These are phyloP conservation scores for Dimargaris verticillata DNA, from an alignment of 192 early-diverging fungal genomes.

Conservation along the genomic window DNA sequence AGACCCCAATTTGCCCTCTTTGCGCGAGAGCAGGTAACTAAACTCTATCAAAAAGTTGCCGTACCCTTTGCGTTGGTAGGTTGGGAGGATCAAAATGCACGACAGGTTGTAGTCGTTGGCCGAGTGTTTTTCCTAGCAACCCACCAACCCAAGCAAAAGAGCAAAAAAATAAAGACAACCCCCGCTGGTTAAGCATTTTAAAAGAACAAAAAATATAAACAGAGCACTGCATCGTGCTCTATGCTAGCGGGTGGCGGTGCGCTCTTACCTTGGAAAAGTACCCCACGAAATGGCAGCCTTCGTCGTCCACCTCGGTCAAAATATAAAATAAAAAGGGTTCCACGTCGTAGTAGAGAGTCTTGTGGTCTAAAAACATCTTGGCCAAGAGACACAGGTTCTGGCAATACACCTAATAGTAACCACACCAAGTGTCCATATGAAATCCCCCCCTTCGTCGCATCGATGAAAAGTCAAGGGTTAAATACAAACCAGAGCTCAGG, in stretches of 20 bases:
- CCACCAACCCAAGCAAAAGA: too few relatives aligned
- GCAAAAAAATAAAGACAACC: too few relatives aligned
- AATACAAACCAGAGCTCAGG: too few relatives aligned
- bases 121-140: constrained; percentile 55
- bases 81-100: constrained; percentile 84
- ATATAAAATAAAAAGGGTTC: constrained; percentile 97
- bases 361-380: constrained; percentile 95
- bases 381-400: constrained; percentile 91
- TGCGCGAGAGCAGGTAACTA: constrained; percentile 70
- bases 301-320: constrained; percentile 63
- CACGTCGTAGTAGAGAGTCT: constrained; percentile 92
- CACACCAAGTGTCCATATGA: too few relatives aligned
- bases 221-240: too few relatives aligned
- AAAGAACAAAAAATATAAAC: too few relatives aligned
- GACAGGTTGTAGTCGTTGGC: constrained; percentile 74
- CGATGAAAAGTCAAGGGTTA: too few relatives aligned
- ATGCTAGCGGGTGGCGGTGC: too few relatives aligned
- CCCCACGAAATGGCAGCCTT: constrained; percentile 79
- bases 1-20: constrained; percentile 59
- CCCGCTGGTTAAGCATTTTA: too few relatives aligned
- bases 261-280: constrained; percentile 74
- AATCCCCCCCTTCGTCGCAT: too few relatives aligned
- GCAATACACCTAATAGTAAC: constrained; percentile 57
- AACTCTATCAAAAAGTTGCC: constrained; percentile 89
- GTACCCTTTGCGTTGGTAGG: constrained; percentile 76